Evolutionary conservation across 305 asterid species (phyloP), one percentile per base, ranked within the genome.

Genomic region (Fraxinus ornus): DNA sequence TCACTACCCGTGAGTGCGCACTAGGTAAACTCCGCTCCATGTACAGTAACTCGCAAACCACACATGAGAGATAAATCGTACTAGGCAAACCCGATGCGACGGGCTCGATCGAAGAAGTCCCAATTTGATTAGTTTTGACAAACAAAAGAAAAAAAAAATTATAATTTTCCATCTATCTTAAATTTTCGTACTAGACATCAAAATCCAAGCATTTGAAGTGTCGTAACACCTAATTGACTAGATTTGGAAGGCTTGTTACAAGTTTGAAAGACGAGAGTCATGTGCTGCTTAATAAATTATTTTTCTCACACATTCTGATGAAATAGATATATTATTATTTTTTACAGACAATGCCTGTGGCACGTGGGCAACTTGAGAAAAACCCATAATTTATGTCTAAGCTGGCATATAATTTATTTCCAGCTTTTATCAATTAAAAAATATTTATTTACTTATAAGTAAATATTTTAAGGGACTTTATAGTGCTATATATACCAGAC

Each of bases 291-390:
- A 55, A 71, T 68, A 57, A 9, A 12, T 35, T 32, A 28, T 37
- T 49, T 36, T 35, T 30, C 7, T 10, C 55, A 26, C 37, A 9
- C 15, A 21, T 33, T 79, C 62, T 52, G 15, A 19, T 44, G 9
- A 44, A 41, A 79, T 3, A 33, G 88, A 84, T 71, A 79, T 55
- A 26, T 55, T 86, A 75, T 36, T 26, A 1, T 10, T 81, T 84
- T 82, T 86, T 76, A 73, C 49, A 75, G 68, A 74, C 71, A 77
- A 78, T 66, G 83, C 76, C 22, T 4, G 62, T 32, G 52, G 85
- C 89, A 88, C 83, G 89, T 84, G 90, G 78, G 17, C 32, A 37
- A 8, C 72, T 78, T 13, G 64, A 70, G 73, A 79, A 41, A 77
- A 12, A 22, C 8, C 83, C 86, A 78, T 78, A 7, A 73, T 37